Percentiles rank a stretch among this genome's conserved stretches.
Conservation (phyloP, 2,329 filamentous ascomycete genomes). For the Talaromyces amestolkiae region DNA sequence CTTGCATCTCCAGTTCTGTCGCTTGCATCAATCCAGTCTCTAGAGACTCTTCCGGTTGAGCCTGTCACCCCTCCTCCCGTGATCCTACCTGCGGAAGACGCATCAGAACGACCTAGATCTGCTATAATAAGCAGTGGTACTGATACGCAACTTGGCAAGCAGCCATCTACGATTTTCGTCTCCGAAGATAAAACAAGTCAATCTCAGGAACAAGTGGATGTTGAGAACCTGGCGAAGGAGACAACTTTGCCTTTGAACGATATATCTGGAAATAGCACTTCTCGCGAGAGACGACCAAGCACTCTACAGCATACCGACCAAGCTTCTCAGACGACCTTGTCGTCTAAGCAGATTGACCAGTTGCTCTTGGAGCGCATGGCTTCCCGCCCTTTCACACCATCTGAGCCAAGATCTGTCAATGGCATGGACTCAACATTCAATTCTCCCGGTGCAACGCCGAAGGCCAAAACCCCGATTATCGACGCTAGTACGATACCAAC, state of each 20-base stretch:
- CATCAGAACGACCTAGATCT: slow-evolving; percentile 23
- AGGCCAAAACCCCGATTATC: slow-evolving; percentile 32
- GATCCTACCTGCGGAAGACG: slow-evolving; percentile 27
- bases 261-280: slow-evolving; percentile 57
- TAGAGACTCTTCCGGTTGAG: slow-evolving; percentile 47
- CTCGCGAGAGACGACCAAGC: slow-evolving; percentile 28
- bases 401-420: slow-evolving; percentile 33
- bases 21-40: slow-evolving; percentile 44
- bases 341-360: slow-evolving; percentile 75
- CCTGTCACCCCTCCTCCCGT: slow-evolving; percentile 31
- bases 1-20: slow-evolving; percentile 32
- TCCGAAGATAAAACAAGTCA: slow-evolving; percentile 65
- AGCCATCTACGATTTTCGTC: slow-evolving; percentile 48
- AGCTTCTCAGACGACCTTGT: slow-evolving; percentile 77
- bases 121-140: slow-evolving; percentile 20
- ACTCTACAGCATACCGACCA: slow-evolving; percentile 61
- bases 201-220: slow-evolving; percentile 42
- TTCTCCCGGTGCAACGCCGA: slow-evolving; percentile 39
- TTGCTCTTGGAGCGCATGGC: slow-evolving; percentile 60
- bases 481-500: slow-evolving; percentile 33
- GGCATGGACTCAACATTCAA: slow-evolving; percentile 22
- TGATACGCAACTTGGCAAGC: slow-evolving; percentile 7
- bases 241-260: slow-evolving; percentile 58
- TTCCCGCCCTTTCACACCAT: slow-evolving; percentile 33
- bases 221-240: slow-evolving; percentile 27